A percentile compares a stretch with the other conserved stretches of the same genome.
phyloP scores from a whole-genome alignment of 257 asterid species.

The Solanum pimpinellifolium region DNA sequence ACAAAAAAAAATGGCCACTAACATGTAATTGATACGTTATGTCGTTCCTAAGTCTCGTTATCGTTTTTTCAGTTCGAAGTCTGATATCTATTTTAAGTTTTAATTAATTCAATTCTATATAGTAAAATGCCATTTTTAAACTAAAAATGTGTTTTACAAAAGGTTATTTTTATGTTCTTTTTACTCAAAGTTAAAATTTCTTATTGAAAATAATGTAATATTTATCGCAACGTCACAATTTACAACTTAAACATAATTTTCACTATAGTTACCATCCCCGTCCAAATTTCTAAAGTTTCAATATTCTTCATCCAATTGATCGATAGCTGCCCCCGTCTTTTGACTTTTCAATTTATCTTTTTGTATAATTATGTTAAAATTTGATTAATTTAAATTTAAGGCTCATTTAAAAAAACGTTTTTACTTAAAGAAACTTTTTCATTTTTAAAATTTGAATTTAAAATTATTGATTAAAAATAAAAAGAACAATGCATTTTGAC shows the following conservation, averaged over 20 bases:
- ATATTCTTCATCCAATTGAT: background rate
- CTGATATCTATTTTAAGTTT: rapidly evolving
- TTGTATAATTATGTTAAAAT: too few relatives aligned
- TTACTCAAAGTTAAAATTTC: background rate
- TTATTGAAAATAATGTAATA: background rate
- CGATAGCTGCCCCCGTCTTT: background rate
- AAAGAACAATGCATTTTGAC: background rate
- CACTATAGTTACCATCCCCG: background rate
- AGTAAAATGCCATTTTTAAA: background rate
- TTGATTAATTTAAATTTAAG: too few relatives aligned
- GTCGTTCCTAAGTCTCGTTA: background rate
- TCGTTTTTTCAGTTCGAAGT: background rate
- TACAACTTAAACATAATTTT: background rate
- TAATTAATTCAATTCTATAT: too few relatives aligned
- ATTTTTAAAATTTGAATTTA: too few relatives aligned
- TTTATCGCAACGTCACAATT: background rate
- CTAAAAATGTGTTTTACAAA: background rate
- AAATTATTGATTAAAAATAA: too few relatives aligned
- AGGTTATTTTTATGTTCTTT: background rate
- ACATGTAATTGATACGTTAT: background rate
- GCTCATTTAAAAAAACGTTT: too few relatives aligned
- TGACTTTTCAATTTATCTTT: too few relatives aligned
- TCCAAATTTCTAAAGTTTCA: background rate
- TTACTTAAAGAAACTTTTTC: too few relatives aligned
- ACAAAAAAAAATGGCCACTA: background rate